Percentiles rank a stretch among this genome's conserved stretches.
phyloP scores from a whole-genome alignment of 2,329 filamentous ascomycete species.

The Dactylellina parvicollis region DNA sequence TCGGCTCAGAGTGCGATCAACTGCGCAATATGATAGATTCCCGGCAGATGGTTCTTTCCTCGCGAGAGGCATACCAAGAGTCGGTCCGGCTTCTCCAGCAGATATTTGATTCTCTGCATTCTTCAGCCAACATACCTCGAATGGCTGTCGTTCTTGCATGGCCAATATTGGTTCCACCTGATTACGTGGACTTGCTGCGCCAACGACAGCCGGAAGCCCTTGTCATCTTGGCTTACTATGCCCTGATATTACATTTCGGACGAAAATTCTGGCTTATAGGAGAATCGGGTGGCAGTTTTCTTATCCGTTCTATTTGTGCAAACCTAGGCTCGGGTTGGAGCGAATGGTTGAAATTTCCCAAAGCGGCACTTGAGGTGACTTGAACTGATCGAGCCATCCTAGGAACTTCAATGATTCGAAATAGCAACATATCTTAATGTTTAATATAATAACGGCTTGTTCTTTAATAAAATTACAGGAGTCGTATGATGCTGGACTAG shows the following conservation, averaged over 20 bases:
- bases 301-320: slow-evolving; percentile 58
- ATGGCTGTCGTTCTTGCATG: slow-evolving; percentile 60
- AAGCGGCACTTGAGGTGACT: slow-evolving; percentile 1
- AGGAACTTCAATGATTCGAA: no score
- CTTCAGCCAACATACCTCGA: slow-evolving; percentile 20
- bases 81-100: slow-evolving; percentile 59
- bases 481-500: no score
- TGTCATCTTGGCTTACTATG: slow-evolving; percentile 66
- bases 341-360: slow-evolving; percentile 57
- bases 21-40: slow-evolving; percentile 55
- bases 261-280: slow-evolving; percentile 62
- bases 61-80: slow-evolving; percentile 54
- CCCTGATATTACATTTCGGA: slow-evolving; percentile 64
- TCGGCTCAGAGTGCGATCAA: slow-evolving; percentile 57
- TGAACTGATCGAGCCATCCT: neutral
- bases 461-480: no score
- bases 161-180: slow-evolving; percentile 60
- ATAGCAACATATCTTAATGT: no score
- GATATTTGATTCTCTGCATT: slow-evolving; percentile 58
- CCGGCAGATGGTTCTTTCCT: slow-evolving; percentile 43
- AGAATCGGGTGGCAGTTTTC: slow-evolving; percentile 57
- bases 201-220: slow-evolving; percentile 63
- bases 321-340: slow-evolving; percentile 60
- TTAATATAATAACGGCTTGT: no score
- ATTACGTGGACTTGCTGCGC: slow-evolving; percentile 61